A percentile compares a stretch with the other conserved stretches of the same genome.
phyloP scores from a whole-genome alignment of 345 rosid species.

The Arabidopsis arenosa region DNA sequence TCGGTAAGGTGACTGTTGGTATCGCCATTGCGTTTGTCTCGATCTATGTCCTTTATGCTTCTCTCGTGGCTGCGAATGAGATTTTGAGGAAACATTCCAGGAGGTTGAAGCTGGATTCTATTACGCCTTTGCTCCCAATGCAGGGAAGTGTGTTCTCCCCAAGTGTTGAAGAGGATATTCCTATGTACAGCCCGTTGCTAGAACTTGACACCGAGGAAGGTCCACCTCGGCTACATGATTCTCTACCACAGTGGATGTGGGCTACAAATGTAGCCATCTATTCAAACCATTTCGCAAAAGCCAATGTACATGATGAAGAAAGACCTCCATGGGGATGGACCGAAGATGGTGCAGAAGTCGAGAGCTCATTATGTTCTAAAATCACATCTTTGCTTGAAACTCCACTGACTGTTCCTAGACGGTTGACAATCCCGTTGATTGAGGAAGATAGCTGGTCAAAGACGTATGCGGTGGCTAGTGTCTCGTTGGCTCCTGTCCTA shows the following conservation, averaged over 20 bases:
- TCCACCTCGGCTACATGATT: conserved; percentile 63
- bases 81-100: conserved; percentile 69
- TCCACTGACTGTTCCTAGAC: conserved; percentile 74
- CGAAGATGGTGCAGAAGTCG: conserved; percentile 47
- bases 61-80: conserved; percentile 87
- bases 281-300: conserved; percentile 57
- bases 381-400: conserved; percentile 61
- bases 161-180: conserved; percentile 52
- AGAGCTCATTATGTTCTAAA: conserved; percentile 49
- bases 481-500: conserved; percentile 71
- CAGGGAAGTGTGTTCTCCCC: conserved; percentile 57
- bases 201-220: conserved; percentile 60
- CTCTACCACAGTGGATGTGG: conserved; percentile 89
- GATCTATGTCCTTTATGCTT: conserved; percentile 71
- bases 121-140: conserved; percentile 62
- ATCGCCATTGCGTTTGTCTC: conserved; percentile 64
- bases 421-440: conserved; percentile 75
- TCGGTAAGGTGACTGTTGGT: conserved; percentile 61
- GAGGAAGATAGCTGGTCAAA: conserved; percentile 87
- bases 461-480: conserved; percentile 79
- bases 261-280: conserved; percentile 76
- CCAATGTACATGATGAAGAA: conserved; percentile 46
- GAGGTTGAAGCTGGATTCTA: conserved; percentile 56
- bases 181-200: conserved; percentile 60
- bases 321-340: conserved; percentile 72